Evolutionary conservation across 1,284 basidiomycete genomes (phyloP).

Genomic region (Rhodotorula sp.): DNA sequence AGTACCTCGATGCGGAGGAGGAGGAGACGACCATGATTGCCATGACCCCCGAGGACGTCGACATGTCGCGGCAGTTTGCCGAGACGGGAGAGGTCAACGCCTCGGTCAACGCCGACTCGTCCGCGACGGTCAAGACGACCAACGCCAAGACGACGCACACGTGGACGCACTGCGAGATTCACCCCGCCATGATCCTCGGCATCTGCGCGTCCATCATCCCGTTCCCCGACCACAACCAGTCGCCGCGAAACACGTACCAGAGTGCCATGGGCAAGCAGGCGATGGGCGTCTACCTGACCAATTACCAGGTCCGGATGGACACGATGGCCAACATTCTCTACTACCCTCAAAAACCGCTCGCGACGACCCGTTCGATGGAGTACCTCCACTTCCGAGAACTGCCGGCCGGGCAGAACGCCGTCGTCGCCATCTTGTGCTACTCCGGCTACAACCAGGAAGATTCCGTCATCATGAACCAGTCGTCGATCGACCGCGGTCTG

Average conservation of each 20-base stretch:
- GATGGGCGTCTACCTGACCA: constrained; percentile 97
- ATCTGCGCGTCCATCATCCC: constrained; percentile 99
- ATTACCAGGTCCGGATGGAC: constrained; percentile 94
- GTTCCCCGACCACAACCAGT: constrained; percentile 99
- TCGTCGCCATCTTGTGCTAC: constrained; percentile 97
- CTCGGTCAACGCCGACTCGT: constrained; percentile 43
- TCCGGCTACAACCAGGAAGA: constrained; percentile 99
- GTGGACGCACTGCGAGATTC: constrained; percentile 99
- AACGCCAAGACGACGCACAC: constrained; percentile 58
- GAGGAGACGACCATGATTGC: constrained; percentile 99
- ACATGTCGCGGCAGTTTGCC: constrained; percentile 64
- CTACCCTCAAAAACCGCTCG: constrained; percentile 98
- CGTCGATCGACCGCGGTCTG: constrained; percentile 93
- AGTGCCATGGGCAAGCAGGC: constrained; percentile 99
- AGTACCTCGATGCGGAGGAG: constrained; percentile 95
- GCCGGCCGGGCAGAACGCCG: constrained; percentile 95
- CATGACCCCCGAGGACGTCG: constrained; percentile 95
- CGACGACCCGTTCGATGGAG: constrained; percentile 98
- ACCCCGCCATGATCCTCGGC: constrained; percentile 97
- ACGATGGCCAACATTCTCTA: constrained; percentile 98
- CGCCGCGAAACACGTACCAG: constrained; percentile 98
- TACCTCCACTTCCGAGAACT: constrained; percentile 96
- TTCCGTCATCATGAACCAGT: constrained; percentile 99
- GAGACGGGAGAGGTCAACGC: constrained; percentile 47
- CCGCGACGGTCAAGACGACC: constrained; percentile 52